Evolutionary conservation across 345 rosid species (phyloP), one percentile per base, ranked within the genome.

Genomic region (Euphorbia peplus): DNA sequence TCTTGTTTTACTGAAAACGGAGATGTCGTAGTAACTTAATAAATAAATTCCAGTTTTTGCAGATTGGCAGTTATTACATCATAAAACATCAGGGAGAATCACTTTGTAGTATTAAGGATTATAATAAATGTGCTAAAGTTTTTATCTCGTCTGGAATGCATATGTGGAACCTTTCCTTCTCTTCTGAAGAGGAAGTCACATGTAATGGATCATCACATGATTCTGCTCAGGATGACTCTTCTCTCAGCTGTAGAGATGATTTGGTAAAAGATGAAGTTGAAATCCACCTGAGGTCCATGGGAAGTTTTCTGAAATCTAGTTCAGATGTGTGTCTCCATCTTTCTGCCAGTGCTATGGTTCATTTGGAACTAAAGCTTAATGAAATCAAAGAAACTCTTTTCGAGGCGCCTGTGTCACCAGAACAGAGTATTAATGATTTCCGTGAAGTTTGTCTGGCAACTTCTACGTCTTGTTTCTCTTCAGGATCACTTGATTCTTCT

Each of bases 41-140:
- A 75, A 72, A 57, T 71, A 19, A 74, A 42, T 78, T 79, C 73
- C 91, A 90, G 96, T 64, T 46, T 28, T 78, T 93, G 84, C 87
- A 87, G 85, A 85, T 90, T 76, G 98, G 90, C 44, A 71, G 81
- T 62, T 87, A 73, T 77, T 91, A 90, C 79, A 73, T 89, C 57
- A 73, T 83, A 71, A 90, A 82, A 71, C 91, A 87, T 29, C 24
- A 32, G 26, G 84, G 83, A 70, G 90, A 83, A 74, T 70, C 83
- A 65, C 73, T 83, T 41, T 84, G 88, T 73, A 52, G 64, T 21
- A 44, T 76, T 65, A 73, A 79, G 69, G 79, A 76, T 67, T 66
- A 50, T 53, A 63, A 70, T 69, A 69, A 66, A 73, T 66, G 63
- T 63, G 64, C 67, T 47, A 90, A 79, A 85, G 66, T 81, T 74